Base-by-base conservation (phyloP, 768 basidiomycete species). In the Leccinum ochraceum region DNA sequence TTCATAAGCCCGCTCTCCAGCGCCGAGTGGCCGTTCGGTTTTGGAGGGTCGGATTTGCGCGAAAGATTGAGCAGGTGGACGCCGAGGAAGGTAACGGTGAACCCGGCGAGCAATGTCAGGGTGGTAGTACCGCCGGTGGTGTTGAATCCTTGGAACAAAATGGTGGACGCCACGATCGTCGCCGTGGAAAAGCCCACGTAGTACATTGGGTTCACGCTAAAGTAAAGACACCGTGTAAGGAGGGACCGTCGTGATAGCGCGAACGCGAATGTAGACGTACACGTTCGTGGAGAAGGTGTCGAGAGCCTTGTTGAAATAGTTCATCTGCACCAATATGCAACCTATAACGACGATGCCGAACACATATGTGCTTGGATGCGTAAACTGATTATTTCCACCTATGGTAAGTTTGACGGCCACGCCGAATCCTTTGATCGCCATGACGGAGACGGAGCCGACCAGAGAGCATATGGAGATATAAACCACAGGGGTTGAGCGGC, bases 401-500 rank as follows among this genome's bases (percentile, higher is more conserved):
- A 98, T 78, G 0, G 95, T 98, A 59, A 99, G 83, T 75, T 98
- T 98, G 69, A 99, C 84, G 3, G 97, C 96, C 52, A 98, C 88
- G 50, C 97, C 97, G 68, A 99, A 94, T 53, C 95, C 96, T 79
- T 99, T 99, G 81, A 98, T 91, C 46, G 94, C 90, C 97, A 99
- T 98, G 76, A 98, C 87, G n/a, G 94, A 94, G 49, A 99, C 86
- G 32, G 93, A 95, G 11, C 97, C 97, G 49, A 94, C 94, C 59
- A 98, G 74, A 11, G 95, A 98, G 75, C 97, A 98, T 69, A 99
- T 96, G 28, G 95, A 95, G 63, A 98, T 84, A 77, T 97, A 98
- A 32, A 97, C 90, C 62, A 94, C 66, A 2, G 97, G 97, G 63
- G 90, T 95, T 58, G 86, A 83, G 50, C 89, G 89, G 34, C 97